Percentiles rank a stretch among this genome's conserved stretches.
Evolutionary conservation across 106 monocot species (phyloP).

Genomic region (Chionographis japonica): DNA sequence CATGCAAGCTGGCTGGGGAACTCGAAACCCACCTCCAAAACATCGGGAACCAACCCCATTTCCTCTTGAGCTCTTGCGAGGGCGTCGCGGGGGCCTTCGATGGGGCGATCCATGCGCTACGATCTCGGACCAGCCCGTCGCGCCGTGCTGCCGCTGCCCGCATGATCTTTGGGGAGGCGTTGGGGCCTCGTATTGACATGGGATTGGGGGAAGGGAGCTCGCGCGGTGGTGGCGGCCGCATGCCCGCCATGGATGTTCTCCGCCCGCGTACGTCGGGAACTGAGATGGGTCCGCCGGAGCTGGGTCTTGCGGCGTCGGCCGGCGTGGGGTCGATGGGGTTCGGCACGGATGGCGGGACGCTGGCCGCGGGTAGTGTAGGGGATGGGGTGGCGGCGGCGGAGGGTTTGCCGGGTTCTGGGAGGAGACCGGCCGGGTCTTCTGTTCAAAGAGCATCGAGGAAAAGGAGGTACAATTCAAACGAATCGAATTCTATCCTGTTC

Average conservation of each 20-base stretch:
- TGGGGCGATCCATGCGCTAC: not conserved
- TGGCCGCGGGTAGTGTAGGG: not conserved
- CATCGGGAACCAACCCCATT: not conserved
- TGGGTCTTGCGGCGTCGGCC: not conserved
- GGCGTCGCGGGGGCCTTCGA: slow-evolving; percentile 6
- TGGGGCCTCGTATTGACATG: not conserved
- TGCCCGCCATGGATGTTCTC: not conserved
- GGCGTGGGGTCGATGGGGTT: not conserved
- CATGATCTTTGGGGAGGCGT: not conserved
- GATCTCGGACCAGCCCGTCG: not conserved
- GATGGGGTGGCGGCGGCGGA: not conserved
- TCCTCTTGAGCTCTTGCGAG: slow-evolving; percentile 1
- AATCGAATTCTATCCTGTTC: too few relatives aligned
- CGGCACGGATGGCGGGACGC: not conserved
- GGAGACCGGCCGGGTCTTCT: slow-evolving; percentile 4
- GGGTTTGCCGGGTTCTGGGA: slow-evolving; percentile 4
- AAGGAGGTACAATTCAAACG: slow-evolving; percentile 14
- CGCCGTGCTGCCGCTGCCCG: not conserved
- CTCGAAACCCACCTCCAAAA: slow-evolving; percentile 7
- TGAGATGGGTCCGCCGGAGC: not conserved
- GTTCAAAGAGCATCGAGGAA: slow-evolving; percentile 21
- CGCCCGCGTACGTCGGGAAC: not conserved
- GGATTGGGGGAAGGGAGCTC: not conserved
- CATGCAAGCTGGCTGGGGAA: slow-evolving; percentile 7
- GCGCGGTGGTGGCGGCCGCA: not conserved